phyloP scores from a whole-genome alignment of 2,329 filamentous ascomycete species.

The Exophiala oligosperma region DNA sequence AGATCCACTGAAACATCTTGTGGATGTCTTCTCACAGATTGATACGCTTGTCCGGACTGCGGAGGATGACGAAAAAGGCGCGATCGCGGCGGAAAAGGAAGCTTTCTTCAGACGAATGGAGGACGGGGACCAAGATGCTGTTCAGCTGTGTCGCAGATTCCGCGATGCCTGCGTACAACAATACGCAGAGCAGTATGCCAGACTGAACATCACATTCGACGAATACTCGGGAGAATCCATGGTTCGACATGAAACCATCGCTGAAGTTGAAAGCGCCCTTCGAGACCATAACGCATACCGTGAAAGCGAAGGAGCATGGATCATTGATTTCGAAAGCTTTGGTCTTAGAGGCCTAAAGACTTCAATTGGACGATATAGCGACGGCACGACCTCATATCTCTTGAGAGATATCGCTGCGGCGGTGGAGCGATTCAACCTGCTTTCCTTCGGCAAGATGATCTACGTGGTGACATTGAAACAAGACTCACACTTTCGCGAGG shows the following conservation, averaged over 20 bases:
- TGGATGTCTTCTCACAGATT: slow-evolving; percentile 78
- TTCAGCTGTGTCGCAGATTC: slow-evolving; percentile 66
- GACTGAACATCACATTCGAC: slow-evolving; percentile 71
- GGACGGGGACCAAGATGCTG: slow-evolving; percentile 61
- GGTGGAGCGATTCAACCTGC: slow-evolving; percentile 61
- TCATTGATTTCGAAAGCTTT: slow-evolving; percentile 71
- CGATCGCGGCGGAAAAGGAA: slow-evolving; percentile 46
- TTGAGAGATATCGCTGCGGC: slow-evolving; percentile 77
- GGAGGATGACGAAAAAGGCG: slow-evolving; percentile 58
- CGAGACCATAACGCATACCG: slow-evolving; percentile 65
- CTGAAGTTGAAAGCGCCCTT: slow-evolving; percentile 61
- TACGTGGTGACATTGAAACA: slow-evolving; percentile 75
- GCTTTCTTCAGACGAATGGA: slow-evolving; percentile 69
- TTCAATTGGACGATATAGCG: slow-evolving; percentile 69
- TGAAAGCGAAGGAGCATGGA: slow-evolving; percentile 69
- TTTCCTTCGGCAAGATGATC: slow-evolving; percentile 74
- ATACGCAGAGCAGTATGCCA: slow-evolving; percentile 68
- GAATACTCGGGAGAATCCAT: slow-evolving; percentile 73
- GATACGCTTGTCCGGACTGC: slow-evolving; percentile 55
- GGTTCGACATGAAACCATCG: slow-evolving; percentile 67
- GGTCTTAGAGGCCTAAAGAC: slow-evolving; percentile 68
- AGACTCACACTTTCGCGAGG: slow-evolving; percentile 69
- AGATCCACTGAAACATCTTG: slow-evolving; percentile 80
- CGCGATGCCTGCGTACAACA: slow-evolving; percentile 66
- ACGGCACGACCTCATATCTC: slow-evolving; percentile 74